Evolutionary conservation across 1,284 basidiomycete genomes (phyloP), one percentile per base, ranked within the genome.

Genomic region (Moniliophthora roreri): DNA sequence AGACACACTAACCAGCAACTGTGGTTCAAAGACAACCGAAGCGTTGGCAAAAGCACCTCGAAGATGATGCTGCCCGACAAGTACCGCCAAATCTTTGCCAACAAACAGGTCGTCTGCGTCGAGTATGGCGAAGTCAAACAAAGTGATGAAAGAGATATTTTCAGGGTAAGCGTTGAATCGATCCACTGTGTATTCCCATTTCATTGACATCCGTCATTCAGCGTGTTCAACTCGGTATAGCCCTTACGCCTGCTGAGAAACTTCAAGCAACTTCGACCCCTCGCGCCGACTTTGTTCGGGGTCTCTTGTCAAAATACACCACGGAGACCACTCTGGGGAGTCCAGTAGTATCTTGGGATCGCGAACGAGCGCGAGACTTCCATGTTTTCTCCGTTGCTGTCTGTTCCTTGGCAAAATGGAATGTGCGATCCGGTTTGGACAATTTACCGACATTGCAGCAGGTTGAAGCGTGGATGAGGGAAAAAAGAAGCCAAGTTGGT

Each of bases 51-150:
- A 18, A 32, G 28, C 28, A 11, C 44, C 23, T 8, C 23, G 13
- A 28, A 28, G 8, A 13, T 16, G 4, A 11, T 32, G 23, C 18
- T 46, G 2, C 44, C 44, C 16, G 44, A 46, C 24, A 46, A 46
- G 7, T 46, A 32, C 16, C 26, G 44, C n/a, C 10, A 23, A 46
- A 46, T 46, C n/a, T 46, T 46, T 32, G 24, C 44, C 11, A 46
- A 46, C 26, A 46, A 46, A 28, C 44, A 46, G 26, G 28, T 46
- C 13, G 44, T 46, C 15, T 46, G 44, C 44, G 44, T 46, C 4
- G 44, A 46, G 44, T 46, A 46, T 24, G 23, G 28, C 4, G 24
- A 46, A 10, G 10, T 46, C 2, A 46, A 32, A 9, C 23, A 46
- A 3, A 28, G 23, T 8, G 24, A 32, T 13, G 44, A 46, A 32